phyloP scores from a whole-genome alignment of 1,139 yeast genomes.

The Saccharomycopsis hybrid region DNA sequence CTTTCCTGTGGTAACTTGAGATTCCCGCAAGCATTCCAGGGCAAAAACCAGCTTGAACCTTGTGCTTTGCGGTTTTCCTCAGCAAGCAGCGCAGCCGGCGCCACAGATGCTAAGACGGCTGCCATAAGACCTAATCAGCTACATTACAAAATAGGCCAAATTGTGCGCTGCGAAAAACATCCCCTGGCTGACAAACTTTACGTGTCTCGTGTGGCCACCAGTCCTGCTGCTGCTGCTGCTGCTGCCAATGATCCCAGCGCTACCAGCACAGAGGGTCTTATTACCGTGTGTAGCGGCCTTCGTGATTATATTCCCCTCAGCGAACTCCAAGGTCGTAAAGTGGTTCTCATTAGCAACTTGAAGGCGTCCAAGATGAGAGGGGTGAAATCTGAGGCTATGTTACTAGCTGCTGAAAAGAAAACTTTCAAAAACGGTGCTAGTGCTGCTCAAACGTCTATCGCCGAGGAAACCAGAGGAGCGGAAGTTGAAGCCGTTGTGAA shows the following conservation, averaged over 20 bases:
- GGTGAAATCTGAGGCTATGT: constrained; percentile 50
- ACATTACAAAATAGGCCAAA: constrained; percentile 40
- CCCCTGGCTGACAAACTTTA: constrained; percentile 49
- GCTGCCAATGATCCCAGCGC: neutral
- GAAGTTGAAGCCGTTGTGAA: no score
- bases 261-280: constrained; percentile 19
- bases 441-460: constrained; percentile 8
- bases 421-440: constrained; percentile 10
- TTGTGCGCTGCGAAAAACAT: constrained; percentile 38
- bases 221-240: neutral
- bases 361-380: constrained; percentile 68
- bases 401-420: constrained; percentile 41
- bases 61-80: no score
- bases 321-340: constrained; percentile 41
- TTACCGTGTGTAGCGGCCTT: constrained; percentile 54
- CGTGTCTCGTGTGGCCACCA: constrained; percentile 38
- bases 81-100: no score
- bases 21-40: no score
- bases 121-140: constrained; percentile 20
- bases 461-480: no score
- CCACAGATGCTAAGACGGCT: no score
- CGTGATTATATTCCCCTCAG: constrained; percentile 45
- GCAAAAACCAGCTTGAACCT: no score
- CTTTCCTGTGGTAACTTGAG: no score
- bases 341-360: constrained; percentile 52